phyloP scores from a whole-genome alignment of 2,329 filamentous ascomycete genomes.

The Alternaria dauci region DNA sequence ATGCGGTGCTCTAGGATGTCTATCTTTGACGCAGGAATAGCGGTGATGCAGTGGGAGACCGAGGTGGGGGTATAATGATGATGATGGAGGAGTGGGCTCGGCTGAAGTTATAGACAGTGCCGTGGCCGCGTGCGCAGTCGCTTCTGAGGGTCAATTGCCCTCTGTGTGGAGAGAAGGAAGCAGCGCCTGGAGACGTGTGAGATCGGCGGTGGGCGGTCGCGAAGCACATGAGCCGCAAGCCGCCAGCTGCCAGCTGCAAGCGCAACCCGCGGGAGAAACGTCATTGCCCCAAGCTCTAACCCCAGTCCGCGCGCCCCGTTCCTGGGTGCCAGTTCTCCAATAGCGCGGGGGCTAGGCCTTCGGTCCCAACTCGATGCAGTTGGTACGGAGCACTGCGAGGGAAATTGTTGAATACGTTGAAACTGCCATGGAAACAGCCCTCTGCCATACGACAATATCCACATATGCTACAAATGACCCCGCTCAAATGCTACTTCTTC shows the following conservation, averaged over 20 bases:
- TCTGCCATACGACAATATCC: constrained; percentile 19
- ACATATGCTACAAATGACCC: constrained; percentile 34
- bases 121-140: constrained; percentile 21
- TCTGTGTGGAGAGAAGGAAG: constrained; percentile 24
- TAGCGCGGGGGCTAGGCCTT: constrained; percentile 19
- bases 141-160: constrained; percentile 29
- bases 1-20: constrained; percentile 15
- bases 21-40: constrained; percentile 9
- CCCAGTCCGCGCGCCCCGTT: constrained; percentile 18
- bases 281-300: constrained; percentile 33
- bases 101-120: constrained; percentile 19
- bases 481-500: constrained; percentile 29
- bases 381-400: constrained; percentile 1
- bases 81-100: constrained; percentile 3
- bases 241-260: constrained; percentile 21
- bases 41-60: constrained; percentile 13
- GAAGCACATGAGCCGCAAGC: constrained; percentile 29
- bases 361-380: constrained; percentile 13
- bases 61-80: constrained; percentile 16
- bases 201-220: constrained; percentile 35
- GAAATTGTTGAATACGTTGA: constrained; percentile 19
- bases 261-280: constrained; percentile 27
- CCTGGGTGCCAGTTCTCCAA: constrained; percentile 16
- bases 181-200: constrained; percentile 26
- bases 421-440: constrained; percentile 17